Base-by-base conservation (phyloP, 2,329 filamentous ascomycete species). In the Dothistroma pini region DNA sequence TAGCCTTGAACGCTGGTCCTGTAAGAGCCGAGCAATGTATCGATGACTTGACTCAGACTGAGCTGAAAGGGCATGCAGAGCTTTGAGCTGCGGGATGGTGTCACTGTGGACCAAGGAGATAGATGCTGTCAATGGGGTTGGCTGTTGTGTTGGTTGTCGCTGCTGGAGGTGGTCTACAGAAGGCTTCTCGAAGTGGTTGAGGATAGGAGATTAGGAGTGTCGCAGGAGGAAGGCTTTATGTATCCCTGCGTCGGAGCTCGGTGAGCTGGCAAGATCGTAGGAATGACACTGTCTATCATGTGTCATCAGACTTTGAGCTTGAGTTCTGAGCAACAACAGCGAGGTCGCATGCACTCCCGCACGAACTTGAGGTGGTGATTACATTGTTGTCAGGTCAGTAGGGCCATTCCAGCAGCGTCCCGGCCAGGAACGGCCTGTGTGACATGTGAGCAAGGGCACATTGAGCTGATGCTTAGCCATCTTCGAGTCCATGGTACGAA, bases 231-330 rank as follows among this genome's bases (percentile, higher is more conserved):
- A 25, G 38, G 54, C 38, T 34, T 49, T 21, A 48, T 44, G 22
- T 56, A 56, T 12, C 25, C 22, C 25, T 16, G 11, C 14, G 11
- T 10, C 54, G 32, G 12, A 48, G 12, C 32, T 56, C 19, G 16
- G 16, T 56, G 54, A 48, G 54, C 54, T 49, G 54, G 35, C 54
- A 49, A 49, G 54, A 29, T 35, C n/a, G 21, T 34, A 2, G 11
- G 22, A 31, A 19, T 41, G 38, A 32, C 35, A 32, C 14, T 8
- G 41, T 32, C n/a, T 16, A 19, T 49, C 14, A 31, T 25, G 29
- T 11, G 16, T n/a, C 6, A n/a, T 22, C 2, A 35, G 21, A 56
- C 29, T 11, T 31, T 29, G 48, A 51, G 48, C 6, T 31, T 19
- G 41, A 44, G 41, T 19, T 19, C n/a, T 8, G 14, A 19, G 9